A percentile compares a stretch with the other conserved stretches of the same genome.
phyloP scores from a whole-genome alignment of 2,329 filamentous ascomycete species.

The Fusarium xylarioides region DNA sequence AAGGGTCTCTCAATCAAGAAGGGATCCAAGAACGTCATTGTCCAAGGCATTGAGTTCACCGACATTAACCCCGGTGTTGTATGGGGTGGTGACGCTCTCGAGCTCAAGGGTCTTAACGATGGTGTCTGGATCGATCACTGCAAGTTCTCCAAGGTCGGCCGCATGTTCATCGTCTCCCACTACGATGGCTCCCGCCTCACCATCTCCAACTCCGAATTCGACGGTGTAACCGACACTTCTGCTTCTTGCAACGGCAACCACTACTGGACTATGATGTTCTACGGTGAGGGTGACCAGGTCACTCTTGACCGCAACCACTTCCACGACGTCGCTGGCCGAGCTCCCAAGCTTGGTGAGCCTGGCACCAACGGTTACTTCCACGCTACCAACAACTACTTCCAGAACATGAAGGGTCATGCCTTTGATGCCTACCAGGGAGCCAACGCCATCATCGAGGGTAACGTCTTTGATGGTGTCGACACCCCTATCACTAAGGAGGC shows the following conservation, averaged over 20 bases:
- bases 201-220: conserved; percentile 52
- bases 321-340: conserved; percentile 42
- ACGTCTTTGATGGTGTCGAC: conserved; percentile 42
- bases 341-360: conserved; percentile 45
- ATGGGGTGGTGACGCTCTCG: conserved; percentile 49
- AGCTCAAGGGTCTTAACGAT: conserved; percentile 46
- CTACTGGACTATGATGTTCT: conserved; percentile 48
- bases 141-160: conserved; percentile 53
- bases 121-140: conserved; percentile 47
- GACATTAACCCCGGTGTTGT: conserved; percentile 51
- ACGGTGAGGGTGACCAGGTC: conserved; percentile 40
- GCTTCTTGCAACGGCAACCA: conserved; percentile 45
- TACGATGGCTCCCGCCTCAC: conserved; percentile 48
- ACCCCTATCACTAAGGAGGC: conserved; percentile 48
- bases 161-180: conserved; percentile 51
- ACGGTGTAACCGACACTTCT: conserved; percentile 47
- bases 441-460: conserved; percentile 40
- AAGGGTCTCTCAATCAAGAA: conserved; percentile 56
- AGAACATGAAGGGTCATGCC: conserved; percentile 53
- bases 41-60: conserved; percentile 60
- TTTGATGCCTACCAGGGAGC: conserved; percentile 58
- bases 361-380: conserved; percentile 37
- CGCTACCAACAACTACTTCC: conserved; percentile 43
- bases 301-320: conserved; percentile 42
- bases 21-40: conserved; percentile 58